Base-by-base conservation (phyloP, 495 filamentous ascomycete species). In the Hypomontagnella monticulosa region DNA sequence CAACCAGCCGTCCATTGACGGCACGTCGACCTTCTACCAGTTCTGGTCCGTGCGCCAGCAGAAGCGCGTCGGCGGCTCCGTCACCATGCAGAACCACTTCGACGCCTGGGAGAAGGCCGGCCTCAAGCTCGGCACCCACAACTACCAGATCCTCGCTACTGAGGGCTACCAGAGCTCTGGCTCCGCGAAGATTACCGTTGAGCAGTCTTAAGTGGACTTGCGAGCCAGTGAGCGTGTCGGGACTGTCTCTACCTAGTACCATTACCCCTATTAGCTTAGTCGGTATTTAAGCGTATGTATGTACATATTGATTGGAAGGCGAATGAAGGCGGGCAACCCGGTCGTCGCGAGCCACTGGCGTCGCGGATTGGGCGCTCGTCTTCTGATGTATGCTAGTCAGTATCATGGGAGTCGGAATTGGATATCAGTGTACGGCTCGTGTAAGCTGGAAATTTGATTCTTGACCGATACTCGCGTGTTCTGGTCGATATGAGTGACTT, bases 61-160 rank as follows among this genome's bases (percentile, higher is more conserved):
- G 51, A 79, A 83, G 75, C 78, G 83, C 64, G 72, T 75, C 57
- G 78, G 80, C 51, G 83, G 84, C 42, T 75, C 73, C 27, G 78
- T 87, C 69, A 82, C 67, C 36, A 75, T 79, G 59, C 61, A 72
- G 41, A 86, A 84, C 71, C 88, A 90, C 77, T 90, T 91, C 72
- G 78, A 85, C 68, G 86, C 85, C 19, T 91, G 88, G 88, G 66
- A 69, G 2, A 52, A 50, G 19, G 61, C 74, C 36, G 83, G 83
- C 4, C 77, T 90, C 72, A 69, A 71, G 14, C 69, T 88, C 10
- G 85, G 85, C 0, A 72, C 72, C 0, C 82, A 84, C 73, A 77
- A 88, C 73, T 88, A 87, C 73, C 82, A 85, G 79, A 87, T 88
- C 63, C 72, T 89, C 14, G 83, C 83, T 23, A 81, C 79, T 9